A percentile compares a stretch with the other conserved stretches of the same genome.
These are phyloP conservation scores for Exserohilum turcica DNA, from an alignment of 2,329 filamentous ascomycete genomes.

Conservation along the genomic window DNA sequence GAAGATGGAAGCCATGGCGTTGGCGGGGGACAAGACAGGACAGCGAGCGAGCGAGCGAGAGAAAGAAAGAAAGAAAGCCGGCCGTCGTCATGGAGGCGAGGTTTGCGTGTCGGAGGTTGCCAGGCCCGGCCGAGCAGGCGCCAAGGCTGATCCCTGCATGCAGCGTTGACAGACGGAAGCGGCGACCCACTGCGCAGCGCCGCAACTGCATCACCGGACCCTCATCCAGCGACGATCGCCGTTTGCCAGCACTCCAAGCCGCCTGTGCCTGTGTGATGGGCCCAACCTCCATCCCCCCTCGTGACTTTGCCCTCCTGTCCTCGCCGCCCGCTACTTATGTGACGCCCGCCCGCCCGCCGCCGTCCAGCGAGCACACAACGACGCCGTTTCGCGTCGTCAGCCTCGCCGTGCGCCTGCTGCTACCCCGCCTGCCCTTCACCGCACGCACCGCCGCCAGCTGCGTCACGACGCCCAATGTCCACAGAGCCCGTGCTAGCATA, in stretches of 20 bases:
- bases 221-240: slow-evolving; percentile 16
- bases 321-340: background rate
- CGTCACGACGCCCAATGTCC: slow-evolving; percentile 13
- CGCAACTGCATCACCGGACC: slow-evolving; percentile 23
- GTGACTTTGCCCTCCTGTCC: slow-evolving; percentile 1
- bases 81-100: slow-evolving; percentile 10
- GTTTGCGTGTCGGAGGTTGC: slow-evolving; percentile 20
- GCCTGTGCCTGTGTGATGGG: slow-evolving; percentile 11
- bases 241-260: slow-evolving; percentile 7
- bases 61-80: background rate
- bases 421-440: slow-evolving; percentile 9
- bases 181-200: slow-evolving; percentile 14
- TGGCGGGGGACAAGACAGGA: no score
- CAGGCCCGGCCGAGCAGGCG: slow-evolving; percentile 11
- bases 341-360: background rate
- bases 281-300: slow-evolving; percentile 6
- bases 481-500: slow-evolving; percentile 10
- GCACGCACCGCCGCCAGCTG: background rate
- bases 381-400: slow-evolving; percentile 1
- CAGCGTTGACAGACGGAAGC: slow-evolving; percentile 19
- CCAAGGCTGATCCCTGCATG: slow-evolving; percentile 17
- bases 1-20: slow-evolving; percentile 46
- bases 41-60: slow-evolving; percentile 7
- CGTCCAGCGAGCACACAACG: background rate
- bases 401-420: background rate